Conservation (phyloP, 2,329 filamentous ascomycete genomes). For the Aulographum hederae region DNA sequence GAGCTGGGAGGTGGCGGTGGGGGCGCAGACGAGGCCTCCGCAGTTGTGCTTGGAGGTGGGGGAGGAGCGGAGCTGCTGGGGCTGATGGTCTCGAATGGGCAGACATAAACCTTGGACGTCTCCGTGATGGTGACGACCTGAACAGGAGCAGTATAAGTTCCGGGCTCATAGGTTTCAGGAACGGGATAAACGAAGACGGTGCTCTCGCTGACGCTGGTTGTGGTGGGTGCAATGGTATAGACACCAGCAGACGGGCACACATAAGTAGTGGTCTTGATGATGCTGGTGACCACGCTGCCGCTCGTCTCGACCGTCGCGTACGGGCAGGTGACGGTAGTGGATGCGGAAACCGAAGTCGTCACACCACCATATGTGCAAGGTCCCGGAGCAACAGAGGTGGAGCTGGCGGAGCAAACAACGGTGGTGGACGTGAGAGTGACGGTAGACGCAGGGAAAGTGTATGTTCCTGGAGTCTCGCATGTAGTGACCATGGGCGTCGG, state of each 20-base stretch:
- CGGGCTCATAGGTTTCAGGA: slow-evolving; percentile 45
- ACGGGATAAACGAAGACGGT: slow-evolving; percentile 43
- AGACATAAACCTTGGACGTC: slow-evolving; percentile 50
- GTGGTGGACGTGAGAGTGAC: slow-evolving; percentile 47
- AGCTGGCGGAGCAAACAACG: slow-evolving; percentile 45
- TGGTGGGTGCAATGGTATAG: slow-evolving; percentile 55
- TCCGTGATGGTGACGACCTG: slow-evolving; percentile 49
- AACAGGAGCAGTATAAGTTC: slow-evolving; percentile 54
- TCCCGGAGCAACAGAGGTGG: slow-evolving; percentile 43
- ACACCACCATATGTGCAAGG: slow-evolving; percentile 54
- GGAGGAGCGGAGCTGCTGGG: neutral
- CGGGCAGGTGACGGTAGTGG: slow-evolving; percentile 52
- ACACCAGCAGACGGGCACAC: slow-evolving; percentile 57
- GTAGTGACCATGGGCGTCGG: slow-evolving; percentile 30
- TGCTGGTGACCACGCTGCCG: slow-evolving; percentile 41
- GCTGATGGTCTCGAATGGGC: slow-evolving; percentile 34
- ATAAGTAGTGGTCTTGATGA: slow-evolving; percentile 51
- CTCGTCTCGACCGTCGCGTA: slow-evolving; percentile 45
- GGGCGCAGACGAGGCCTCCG: slow-evolving; percentile 5
- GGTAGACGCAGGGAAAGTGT: slow-evolving; percentile 60
- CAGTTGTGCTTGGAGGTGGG: neutral
- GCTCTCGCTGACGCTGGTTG: slow-evolving; percentile 35
- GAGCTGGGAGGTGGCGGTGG: slow-evolving; percentile 7
- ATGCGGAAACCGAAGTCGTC: slow-evolving; percentile 47
- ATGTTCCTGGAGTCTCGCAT: slow-evolving; percentile 49